phyloP scores from a whole-genome alignment of 768 basidiomycete genomes.

The Xerocomellus chrysenteron region DNA sequence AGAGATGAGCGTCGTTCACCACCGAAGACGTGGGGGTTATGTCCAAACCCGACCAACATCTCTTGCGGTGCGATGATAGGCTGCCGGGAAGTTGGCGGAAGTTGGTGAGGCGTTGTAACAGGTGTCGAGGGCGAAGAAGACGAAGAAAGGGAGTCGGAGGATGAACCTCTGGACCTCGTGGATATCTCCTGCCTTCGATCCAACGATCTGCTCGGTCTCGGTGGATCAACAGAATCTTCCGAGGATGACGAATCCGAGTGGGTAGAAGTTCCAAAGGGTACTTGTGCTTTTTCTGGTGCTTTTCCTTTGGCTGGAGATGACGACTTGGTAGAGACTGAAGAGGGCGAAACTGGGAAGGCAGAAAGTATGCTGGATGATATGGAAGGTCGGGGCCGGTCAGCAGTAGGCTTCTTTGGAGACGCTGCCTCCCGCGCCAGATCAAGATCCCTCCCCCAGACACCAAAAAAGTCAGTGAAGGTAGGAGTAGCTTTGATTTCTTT shows the following conservation, averaged over 20 bases:
- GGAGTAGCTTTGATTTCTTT: conserved; percentile 60
- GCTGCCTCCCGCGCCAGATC: conserved; percentile 52
- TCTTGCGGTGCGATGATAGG: conserved; percentile 28
- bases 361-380: conserved; percentile 57
- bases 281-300: neutral
- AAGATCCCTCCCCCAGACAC: conserved; percentile 70
- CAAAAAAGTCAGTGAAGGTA: conserved; percentile 74
- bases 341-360: conserved; percentile 45
- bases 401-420: conserved; percentile 14
- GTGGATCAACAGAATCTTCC: conserved; percentile 13
- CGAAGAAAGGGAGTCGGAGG: conserved; percentile 24
- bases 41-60: conserved; percentile 23
- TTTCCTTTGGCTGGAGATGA: conserved; percentile 16
- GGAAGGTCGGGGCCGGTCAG: conserved; percentile 39
- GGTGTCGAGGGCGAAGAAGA: conserved; percentile 29
- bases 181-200: conserved; percentile 6
- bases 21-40: conserved; percentile 23
- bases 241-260: conserved; percentile 30
- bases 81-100: conserved; percentile 14
- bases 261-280: neutral
- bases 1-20: conserved; percentile 19
- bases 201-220: conserved; percentile 4
- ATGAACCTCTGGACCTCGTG: conserved; percentile 22
- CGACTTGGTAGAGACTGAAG: conserved; percentile 8
- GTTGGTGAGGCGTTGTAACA: conserved; percentile 13